Conservation (phyloP, 768 basidiomycete genomes). For the Termitomyces sp. region DNA sequence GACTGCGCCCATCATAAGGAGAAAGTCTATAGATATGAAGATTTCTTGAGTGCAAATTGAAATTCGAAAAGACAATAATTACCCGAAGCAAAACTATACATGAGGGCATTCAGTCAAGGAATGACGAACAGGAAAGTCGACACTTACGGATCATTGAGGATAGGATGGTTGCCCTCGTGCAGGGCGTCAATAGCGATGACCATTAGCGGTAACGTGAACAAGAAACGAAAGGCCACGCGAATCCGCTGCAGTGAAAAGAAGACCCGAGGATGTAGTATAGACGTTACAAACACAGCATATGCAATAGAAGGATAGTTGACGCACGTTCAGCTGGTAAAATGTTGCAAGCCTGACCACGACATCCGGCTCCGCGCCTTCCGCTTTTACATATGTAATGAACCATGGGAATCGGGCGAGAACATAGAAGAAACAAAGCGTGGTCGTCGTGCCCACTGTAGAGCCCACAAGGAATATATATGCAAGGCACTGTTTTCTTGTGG, state of each 20-base stretch:
- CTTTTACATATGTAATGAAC: constrained; percentile 67
- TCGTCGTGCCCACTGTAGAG: constrained; percentile 56
- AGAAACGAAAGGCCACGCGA: constrained; percentile 71
- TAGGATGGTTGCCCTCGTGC: constrained; percentile 36
- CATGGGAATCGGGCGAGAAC: constrained; percentile 66
- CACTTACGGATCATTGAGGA: constrained; percentile 57
- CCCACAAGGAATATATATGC: constrained; percentile 78
- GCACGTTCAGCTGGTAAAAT: constrained; percentile 75
- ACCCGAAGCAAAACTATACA: constrained; percentile 56
- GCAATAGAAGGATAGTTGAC: constrained; percentile 18
- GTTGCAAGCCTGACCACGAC: constrained; percentile 70
- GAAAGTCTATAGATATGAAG: constrained; percentile 43
- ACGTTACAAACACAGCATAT: not conserved
- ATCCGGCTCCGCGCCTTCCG: constrained; percentile 67
- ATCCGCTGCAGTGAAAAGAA: constrained; percentile 38
- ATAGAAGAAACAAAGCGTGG: constrained; percentile 66
- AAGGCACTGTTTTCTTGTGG: constrained; percentile 41
- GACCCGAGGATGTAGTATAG: not conserved
- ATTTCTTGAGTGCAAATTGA: not conserved
- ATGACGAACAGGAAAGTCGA: constrained; percentile 8
- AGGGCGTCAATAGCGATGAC: constrained; percentile 60
- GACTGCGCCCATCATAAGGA: constrained; percentile 65
- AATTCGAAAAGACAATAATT: constrained; percentile 13
- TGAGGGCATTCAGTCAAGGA: not conserved
- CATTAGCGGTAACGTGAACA: constrained; percentile 67